Conservation (phyloP, 352 stramenopile species). For the Phytophthora capsici region DNA sequence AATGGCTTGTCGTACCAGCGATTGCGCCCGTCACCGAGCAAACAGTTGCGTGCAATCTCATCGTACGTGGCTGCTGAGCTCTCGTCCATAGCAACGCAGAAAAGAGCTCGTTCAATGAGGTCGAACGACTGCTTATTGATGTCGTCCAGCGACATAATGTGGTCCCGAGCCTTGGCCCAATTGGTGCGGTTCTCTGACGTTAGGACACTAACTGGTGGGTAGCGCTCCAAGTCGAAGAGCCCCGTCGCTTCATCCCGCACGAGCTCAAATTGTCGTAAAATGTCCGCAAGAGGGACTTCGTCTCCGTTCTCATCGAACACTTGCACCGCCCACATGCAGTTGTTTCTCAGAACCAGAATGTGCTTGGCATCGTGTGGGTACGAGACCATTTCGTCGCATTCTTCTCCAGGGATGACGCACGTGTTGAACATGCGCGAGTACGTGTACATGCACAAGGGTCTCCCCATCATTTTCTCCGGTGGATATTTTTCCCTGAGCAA, state of each 20-base stretch:
- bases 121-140: constrained; percentile 92
- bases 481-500: constrained; percentile 86
- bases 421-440: constrained; percentile 97
- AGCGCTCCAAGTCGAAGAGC: constrained; percentile 86
- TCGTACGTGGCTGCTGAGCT: constrained; percentile 82
- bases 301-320: constrained; percentile 80
- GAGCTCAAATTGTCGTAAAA: constrained; percentile 87
- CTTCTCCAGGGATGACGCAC: constrained; percentile 93
- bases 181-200: constrained; percentile 95
- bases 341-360: constrained; percentile 93
- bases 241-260: constrained; percentile 85
- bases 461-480: constrained; percentile 93
- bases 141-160: constrained; percentile 86
- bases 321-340: constrained; percentile 88
- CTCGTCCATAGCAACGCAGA: constrained; percentile 95
- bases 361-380: constrained; percentile 93
- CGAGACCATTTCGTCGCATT: constrained; percentile 85
- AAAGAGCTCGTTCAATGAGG: constrained; percentile 91
- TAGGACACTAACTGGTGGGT: constrained; percentile 92
- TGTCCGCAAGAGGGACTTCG: constrained; percentile 75
- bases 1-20: constrained; percentile 99
- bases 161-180: constrained; percentile 92
- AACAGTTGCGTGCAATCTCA: constrained; percentile 84
- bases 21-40: constrained; percentile 93
- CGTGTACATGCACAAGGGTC: constrained; percentile 94